These are phyloP conservation scores for Boletales sp. DNA, from an alignment of 768 basidiomycete species.

Conservation along the genomic window DNA sequence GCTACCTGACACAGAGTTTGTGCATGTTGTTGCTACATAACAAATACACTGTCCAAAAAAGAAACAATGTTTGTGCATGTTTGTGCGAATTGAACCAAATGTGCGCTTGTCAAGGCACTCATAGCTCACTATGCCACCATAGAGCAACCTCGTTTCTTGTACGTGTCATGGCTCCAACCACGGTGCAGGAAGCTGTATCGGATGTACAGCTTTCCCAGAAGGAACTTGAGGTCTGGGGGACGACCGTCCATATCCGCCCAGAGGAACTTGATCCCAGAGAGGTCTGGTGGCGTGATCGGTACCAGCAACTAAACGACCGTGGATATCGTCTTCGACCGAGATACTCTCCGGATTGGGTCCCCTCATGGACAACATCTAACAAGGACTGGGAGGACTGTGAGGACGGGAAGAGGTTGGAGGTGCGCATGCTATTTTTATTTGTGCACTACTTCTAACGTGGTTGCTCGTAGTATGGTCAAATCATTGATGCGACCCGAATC, in stretches of 20 bases:
- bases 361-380: conserved; percentile 1
- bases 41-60: too few relatives aligned
- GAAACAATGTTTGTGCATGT: too few relatives aligned
- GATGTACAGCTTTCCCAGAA: not conserved
- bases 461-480: not conserved
- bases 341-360: conserved; percentile 3
- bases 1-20: too few relatives aligned
- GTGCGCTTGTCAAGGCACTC: too few relatives aligned
- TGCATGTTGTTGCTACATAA: too few relatives aligned
- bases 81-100: too few relatives aligned
- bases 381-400: not conserved
- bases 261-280: conserved; percentile 10
- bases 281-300: conserved; percentile 10
- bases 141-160: too few relatives aligned
- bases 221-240: not conserved
- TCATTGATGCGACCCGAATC: conserved; percentile 27
- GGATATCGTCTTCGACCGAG: conserved; percentile 5
- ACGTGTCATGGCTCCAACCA: too few relatives aligned
- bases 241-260: not conserved
- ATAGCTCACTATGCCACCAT: too few relatives aligned
- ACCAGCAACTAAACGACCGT: conserved; percentile 1
- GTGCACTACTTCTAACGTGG: not conserved
- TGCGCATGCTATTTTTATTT: conserved; percentile 6
- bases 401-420: not conserved
- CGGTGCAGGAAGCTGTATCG: too few relatives aligned